These are phyloP conservation scores for Aureobasidium lini DNA, from an alignment of 2,329 filamentous ascomycete genomes.

Conservation along the genomic window DNA sequence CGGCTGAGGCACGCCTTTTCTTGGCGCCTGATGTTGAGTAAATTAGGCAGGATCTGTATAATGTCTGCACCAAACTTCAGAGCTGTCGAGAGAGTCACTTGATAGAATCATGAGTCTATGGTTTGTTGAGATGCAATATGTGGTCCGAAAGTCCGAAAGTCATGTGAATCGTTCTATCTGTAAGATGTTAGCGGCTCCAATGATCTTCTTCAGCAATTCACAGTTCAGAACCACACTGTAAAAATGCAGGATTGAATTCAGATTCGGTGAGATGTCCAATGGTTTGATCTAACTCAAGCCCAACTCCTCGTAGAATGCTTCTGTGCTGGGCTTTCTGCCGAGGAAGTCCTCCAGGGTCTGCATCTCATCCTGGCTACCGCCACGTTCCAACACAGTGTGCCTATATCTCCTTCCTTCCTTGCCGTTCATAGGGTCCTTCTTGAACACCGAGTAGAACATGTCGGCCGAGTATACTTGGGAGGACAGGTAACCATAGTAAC, in stretches of 20 bases:
- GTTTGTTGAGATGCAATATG: no score
- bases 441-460: conserved; percentile 79
- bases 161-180: no score
- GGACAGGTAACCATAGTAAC: conserved; percentile 63
- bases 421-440: conserved; percentile 68
- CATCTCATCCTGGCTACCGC: conserved; percentile 76
- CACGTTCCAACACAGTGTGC: conserved; percentile 69
- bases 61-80: no score
- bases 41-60: no score
- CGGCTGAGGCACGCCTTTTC: no score
- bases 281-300: conserved; percentile 32
- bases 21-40: no score
- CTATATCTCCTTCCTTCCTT: conserved; percentile 68
- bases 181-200: no score
- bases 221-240: neutral
- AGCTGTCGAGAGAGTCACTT: no score
- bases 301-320: conserved; percentile 77
- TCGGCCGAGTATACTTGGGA: conserved; percentile 76
- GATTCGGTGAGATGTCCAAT: neutral
- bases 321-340: conserved; percentile 65
- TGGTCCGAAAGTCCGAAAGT: no score
- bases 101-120: no score
- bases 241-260: neutral
- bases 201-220: neutral
- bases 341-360: conserved; percentile 69